Evolutionary conservation across 768 basidiomycete genomes (phyloP), one percentile per base, ranked within the genome.

Genomic region (Kwoniella botswanensis): DNA sequence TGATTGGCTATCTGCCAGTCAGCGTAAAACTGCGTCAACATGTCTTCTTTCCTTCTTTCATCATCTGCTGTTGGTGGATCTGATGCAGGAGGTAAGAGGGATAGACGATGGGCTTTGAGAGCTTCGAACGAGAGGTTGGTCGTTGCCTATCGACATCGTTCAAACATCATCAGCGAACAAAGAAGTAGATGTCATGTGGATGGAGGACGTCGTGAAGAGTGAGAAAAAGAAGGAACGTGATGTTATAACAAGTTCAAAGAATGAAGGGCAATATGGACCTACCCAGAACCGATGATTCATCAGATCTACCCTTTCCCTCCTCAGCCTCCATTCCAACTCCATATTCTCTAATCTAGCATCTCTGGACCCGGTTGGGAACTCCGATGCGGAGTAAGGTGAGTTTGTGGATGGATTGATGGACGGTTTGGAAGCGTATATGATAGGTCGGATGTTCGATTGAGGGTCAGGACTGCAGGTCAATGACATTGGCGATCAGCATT

Each of bases 281-380:
- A 79, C 80, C 80, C 80, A 81, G 64, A 81, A 81, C 15, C 68
- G 63, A 71, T 81, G 80, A 72, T 81, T 81, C 73, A 71, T 76
- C 54, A 75, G 59, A 67, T 81, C 80, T 12, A 79, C 75, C 52
- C 76, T 69, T 57, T 81, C 78, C 53, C 75, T 56, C 54, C 72
- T 71, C 56, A 81, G 59, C 43, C 80, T 61, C 78, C 76, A 79
- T 70, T 79, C 76, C n/a, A 81, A 46, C 62, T 81, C 80, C 46
- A 77, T 63, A 46, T 77, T 73, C 24, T 70, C 73, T 58, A 75
- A 58, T 46, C 68, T 22, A 9, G 62, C 53, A 22, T 70, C 67
- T 2, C 55, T 59, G 1, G 56, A 63, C 3, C 67, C 41, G 11
- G 67, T 44, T 21, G 74, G 70, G 55, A 74, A 74, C 41, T 74